Conservation (phyloP, 345 rosid genomes). For the Murraya koenigii region DNA sequence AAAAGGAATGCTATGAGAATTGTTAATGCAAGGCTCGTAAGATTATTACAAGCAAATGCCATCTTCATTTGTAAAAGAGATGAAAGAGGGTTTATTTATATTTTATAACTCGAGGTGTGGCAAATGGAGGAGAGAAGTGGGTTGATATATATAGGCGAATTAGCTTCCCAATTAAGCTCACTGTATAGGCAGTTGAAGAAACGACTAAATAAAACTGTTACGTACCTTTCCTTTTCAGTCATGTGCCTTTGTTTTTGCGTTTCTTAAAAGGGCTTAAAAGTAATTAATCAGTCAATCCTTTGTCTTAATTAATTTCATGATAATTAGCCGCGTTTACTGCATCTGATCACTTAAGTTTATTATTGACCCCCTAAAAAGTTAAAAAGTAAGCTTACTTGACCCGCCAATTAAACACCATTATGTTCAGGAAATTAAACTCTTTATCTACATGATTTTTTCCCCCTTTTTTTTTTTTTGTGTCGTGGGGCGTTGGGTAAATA, state of each 20-base stretch:
- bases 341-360: no score
- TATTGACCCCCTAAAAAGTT: not conserved
- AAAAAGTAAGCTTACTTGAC: not conserved
- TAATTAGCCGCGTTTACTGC: not conserved
- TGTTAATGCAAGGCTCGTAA: slow-evolving; percentile 21
- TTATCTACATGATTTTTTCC: no score
- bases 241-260: not conserved
- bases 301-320: not conserved
- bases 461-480: no score
- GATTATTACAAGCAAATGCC: slow-evolving; percentile 18
- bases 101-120: not conserved
- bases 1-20: slow-evolving; percentile 31
- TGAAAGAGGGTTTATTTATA: not conserved
- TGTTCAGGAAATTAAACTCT: no score
- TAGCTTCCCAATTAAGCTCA: slow-evolving; percentile 4
- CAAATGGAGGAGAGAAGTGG: slow-evolving; percentile 2
- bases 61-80: slow-evolving; percentile 24
- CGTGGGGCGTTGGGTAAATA: no score
- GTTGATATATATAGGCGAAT: slow-evolving; percentile 37
- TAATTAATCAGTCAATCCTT: not conserved
- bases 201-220: slow-evolving; percentile 13
- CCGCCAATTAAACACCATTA: not conserved
- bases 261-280: no score
- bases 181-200: slow-evolving; percentile 1
- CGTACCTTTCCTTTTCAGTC: slow-evolving; percentile 22